A percentile compares a stretch with the other conserved stretches of the same genome.
Evolutionary conservation across 2,329 filamentous ascomycete genomes (phyloP).

Genomic region (Penicillium sp.): DNA sequence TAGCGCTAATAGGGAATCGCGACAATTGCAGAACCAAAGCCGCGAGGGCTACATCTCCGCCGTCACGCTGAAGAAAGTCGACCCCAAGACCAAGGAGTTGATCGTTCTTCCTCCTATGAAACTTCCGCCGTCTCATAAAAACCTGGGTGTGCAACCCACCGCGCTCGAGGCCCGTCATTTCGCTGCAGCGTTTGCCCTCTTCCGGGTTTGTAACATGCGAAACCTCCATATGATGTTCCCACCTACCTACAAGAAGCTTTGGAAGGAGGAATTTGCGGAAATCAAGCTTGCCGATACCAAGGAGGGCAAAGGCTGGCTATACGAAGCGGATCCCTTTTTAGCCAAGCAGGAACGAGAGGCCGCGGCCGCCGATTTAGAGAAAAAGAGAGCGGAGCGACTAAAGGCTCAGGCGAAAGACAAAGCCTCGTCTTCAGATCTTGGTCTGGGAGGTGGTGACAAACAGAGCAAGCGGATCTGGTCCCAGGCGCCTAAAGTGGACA

Average conservation of each 20-base stretch:
- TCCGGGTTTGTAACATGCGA: conserved; percentile 89
- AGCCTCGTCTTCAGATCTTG: conserved; percentile 61
- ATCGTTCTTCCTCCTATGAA: conserved; percentile 77
- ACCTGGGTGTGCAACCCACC: conserved; percentile 72
- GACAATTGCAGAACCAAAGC: conserved; percentile 56
- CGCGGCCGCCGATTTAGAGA: conserved; percentile 70
- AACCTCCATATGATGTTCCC: conserved; percentile 94
- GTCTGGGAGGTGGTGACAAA: conserved; percentile 37
- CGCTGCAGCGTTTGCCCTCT: conserved; percentile 86
- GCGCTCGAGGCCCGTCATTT: conserved; percentile 90
- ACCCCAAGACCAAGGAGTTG: conserved; percentile 78
- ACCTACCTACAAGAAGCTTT: conserved; percentile 81
- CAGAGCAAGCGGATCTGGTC: conserved; percentile 71
- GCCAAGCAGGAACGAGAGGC: conserved; percentile 76
- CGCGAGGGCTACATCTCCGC: conserved; percentile 74
- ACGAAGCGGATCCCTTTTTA: conserved; percentile 90
- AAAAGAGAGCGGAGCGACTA: conserved; percentile 71
- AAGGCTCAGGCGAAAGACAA: conserved; percentile 62
- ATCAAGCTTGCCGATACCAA: conserved; percentile 79
- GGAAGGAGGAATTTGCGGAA: conserved; percentile 81
- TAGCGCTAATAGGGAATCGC: conserved; percentile 15
- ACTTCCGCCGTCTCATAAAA: conserved; percentile 71
- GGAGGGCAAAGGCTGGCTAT: conserved; percentile 79
- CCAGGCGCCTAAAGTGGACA: conserved; percentile 83
- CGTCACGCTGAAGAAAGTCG: conserved; percentile 70